These are phyloP conservation scores for Lolium multiflorum DNA, from an alignment of 176 grass and related monocot species.

Conservation along the genomic window DNA sequence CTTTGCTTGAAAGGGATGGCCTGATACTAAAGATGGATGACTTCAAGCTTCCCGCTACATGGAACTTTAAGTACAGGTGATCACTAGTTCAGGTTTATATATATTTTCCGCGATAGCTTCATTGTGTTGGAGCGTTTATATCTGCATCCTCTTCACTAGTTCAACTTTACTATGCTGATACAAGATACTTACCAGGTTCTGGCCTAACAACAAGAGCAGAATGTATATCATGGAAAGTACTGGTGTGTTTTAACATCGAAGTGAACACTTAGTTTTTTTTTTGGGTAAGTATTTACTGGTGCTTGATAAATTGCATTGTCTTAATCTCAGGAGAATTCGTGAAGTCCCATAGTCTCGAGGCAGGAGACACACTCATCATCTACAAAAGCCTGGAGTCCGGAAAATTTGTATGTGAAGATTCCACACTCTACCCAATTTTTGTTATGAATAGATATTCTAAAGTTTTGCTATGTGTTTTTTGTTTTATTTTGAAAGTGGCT, in stretches of 20 bases:
- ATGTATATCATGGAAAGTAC: slow-evolving; percentile 88
- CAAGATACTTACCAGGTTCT: slow-evolving; percentile 60
- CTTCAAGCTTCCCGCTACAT: slow-evolving; percentile 58
- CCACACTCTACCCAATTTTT: slow-evolving; percentile 1
- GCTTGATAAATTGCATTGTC: slow-evolving; percentile 17
- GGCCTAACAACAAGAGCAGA: slow-evolving; percentile 94
- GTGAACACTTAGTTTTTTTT: background rate
- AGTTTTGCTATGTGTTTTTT: background rate
- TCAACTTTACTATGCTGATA: slow-evolving; percentile 31
- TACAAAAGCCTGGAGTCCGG: slow-evolving; percentile 57
- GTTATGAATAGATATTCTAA: background rate
- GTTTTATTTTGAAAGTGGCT: background rate
- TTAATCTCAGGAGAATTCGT: slow-evolving; percentile 68
- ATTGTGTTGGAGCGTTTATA: slow-evolving; percentile 2
- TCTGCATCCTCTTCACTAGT: background rate
- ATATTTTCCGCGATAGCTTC: background rate
- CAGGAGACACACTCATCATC: slow-evolving; percentile 62
- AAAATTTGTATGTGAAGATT: slow-evolving; percentile 54
- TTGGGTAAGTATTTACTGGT: background rate
- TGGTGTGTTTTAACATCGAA: slow-evolving; percentile 38
- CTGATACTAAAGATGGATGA: slow-evolving; percentile 76
- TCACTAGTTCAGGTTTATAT: slow-evolving; percentile 13
- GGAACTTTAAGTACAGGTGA: slow-evolving; percentile 95
- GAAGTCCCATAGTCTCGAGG: slow-evolving; percentile 56
- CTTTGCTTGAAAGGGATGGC: slow-evolving; percentile 74